phyloP scores from a whole-genome alignment of 345 rosid genomes.

The Acer campestre region DNA sequence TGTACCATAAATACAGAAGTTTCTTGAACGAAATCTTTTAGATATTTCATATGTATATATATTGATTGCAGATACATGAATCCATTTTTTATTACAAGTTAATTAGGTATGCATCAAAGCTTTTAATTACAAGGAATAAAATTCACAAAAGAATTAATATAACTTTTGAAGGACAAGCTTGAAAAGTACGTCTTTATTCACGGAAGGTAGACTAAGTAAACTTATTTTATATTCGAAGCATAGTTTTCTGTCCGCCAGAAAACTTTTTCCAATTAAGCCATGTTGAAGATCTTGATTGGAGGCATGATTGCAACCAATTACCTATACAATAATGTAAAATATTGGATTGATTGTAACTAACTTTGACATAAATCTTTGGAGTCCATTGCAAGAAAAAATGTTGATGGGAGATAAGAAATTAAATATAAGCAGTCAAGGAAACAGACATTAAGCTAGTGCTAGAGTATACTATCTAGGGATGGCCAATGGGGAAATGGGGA shows the following conservation, averaged over 20 bases:
- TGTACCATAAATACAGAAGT: neutral
- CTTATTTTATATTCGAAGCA: neutral
- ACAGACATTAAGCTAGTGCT: neutral
- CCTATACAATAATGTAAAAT: neutral
- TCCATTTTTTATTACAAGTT: neutral
- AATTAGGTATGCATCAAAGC: neutral
- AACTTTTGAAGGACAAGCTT: neutral
- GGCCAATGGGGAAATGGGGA: too few species aligned
- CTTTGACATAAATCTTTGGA: neutral
- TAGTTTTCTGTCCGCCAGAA: neutral
- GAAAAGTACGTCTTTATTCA: neutral
- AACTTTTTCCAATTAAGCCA: neutral
- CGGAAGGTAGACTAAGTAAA: slow-evolving; percentile 4
- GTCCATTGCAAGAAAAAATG: slow-evolving; percentile 2
- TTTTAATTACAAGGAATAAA: neutral
- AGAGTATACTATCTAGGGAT: too few species aligned
- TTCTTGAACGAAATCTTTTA: neutral
- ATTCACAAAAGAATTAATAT: neutral
- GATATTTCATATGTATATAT: neutral
- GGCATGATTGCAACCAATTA: neutral
- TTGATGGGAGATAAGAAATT: neutral
- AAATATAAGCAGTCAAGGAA: neutral
- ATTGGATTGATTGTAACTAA: neutral
- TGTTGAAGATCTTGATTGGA: neutral
- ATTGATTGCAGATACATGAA: neutral